These are phyloP conservation scores for Polyplosphaeria fusca DNA, from an alignment of 495 filamentous ascomycete genomes.

Conservation along the genomic window DNA sequence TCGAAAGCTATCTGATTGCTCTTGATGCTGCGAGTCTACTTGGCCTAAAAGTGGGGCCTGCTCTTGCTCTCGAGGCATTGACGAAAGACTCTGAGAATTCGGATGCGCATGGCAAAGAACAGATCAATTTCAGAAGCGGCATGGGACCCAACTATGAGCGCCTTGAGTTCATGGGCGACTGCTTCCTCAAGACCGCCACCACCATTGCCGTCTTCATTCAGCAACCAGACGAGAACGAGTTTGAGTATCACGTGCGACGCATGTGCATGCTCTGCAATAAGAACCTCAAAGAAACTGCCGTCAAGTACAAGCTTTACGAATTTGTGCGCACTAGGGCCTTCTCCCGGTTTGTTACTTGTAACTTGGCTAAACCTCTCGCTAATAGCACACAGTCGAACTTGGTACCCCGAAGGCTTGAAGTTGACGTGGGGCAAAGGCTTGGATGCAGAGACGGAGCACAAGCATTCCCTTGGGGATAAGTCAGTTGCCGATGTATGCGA, in stretches of 20 bases:
- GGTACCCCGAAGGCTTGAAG: constrained; percentile 78
- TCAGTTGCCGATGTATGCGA: constrained; percentile 97
- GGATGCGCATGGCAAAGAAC: constrained; percentile 67
- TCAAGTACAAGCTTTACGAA: constrained; percentile 63
- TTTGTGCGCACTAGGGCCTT: constrained; percentile 83
- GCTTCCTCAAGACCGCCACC: constrained; percentile 93
- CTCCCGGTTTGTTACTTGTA: constrained; percentile 53
- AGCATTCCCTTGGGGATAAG: constrained; percentile 78
- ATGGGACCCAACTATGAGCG: constrained; percentile 98
- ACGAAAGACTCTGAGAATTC: constrained; percentile 95
- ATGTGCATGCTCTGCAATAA: constrained; percentile 92
- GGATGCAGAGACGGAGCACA: constrained; percentile 48
- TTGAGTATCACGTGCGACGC: constrained; percentile 80
- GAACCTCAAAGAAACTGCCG: constrained; percentile 76
- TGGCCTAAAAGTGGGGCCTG: constrained; percentile 58
- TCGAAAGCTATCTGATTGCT: constrained; percentile 80
- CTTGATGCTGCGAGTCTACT: constrained; percentile 65
- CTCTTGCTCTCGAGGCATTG: constrained; percentile 79
- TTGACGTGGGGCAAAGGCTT: constrained; percentile 60
- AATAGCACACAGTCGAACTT: constrained; percentile 50
- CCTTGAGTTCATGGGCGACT: constrained; percentile 90
- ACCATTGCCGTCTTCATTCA: constrained; percentile 76
- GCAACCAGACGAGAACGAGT: constrained; percentile 77
- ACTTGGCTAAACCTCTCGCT: constrained; percentile 1
- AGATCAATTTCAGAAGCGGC: constrained; percentile 73